A percentile compares a stretch with the other conserved stretches of the same genome.
These are phyloP conservation scores for Myxozyma kluyveri DNA, from an alignment of 805 yeast genomes.

Conservation along the genomic window DNA sequence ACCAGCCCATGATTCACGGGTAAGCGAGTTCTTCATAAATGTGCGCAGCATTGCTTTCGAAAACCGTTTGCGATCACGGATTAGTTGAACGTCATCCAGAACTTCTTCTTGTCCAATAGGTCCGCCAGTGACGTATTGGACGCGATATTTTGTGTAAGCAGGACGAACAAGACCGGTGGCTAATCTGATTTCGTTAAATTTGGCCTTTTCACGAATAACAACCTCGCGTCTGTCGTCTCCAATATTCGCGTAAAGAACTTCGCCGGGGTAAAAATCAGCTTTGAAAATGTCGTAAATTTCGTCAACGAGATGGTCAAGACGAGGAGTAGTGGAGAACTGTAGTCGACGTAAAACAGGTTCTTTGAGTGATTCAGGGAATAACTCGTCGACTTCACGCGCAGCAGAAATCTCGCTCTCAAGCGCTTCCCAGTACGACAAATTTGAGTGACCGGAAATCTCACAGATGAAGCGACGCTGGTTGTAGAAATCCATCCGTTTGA, in stretches of 20 bases:
- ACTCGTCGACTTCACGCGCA: conserved; percentile 57
- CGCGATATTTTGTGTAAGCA: conserved; percentile 67
- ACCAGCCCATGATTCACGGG: conserved; percentile 78
- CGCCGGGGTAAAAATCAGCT: conserved; percentile 88
- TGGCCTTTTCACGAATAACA: conserved; percentile 79
- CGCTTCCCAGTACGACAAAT: conserved; percentile 89
- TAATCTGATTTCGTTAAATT: conserved; percentile 46
- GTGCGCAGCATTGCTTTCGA: conserved; percentile 88
- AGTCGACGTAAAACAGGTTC: conserved; percentile 86
- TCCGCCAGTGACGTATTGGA: conserved; percentile 47
- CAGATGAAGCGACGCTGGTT: conserved; percentile 74
- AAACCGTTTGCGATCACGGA: conserved; percentile 80
- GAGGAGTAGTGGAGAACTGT: conserved; percentile 75
- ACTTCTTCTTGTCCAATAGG: conserved; percentile 52
- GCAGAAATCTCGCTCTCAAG: conserved; percentile 56
- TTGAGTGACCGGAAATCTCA: conserved; percentile 92
- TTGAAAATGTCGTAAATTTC: conserved; percentile 73
- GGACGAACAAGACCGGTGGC: conserved; percentile 44
- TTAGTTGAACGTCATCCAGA: conserved; percentile 68
- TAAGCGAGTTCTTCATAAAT: conserved; percentile 74
- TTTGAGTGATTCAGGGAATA: conserved; percentile 86
- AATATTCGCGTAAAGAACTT: conserved; percentile 59
- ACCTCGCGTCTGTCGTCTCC: conserved; percentile 50
- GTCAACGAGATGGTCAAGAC: conserved; percentile 86
- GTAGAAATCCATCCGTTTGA: conserved; percentile 47